Base-by-base conservation (phyloP, 805 yeast genomes). In the Candida nanaspora region DNA sequence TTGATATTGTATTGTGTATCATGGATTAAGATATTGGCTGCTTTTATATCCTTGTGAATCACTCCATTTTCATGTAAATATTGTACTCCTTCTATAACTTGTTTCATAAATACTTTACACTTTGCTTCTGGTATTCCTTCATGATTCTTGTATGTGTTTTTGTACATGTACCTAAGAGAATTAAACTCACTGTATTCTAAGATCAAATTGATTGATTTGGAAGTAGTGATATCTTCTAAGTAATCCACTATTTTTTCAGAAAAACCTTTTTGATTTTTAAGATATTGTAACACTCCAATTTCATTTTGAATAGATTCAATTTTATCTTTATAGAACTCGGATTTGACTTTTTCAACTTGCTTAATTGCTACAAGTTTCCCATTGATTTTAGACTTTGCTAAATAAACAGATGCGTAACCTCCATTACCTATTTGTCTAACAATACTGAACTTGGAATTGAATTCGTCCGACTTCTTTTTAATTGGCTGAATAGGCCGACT, bases 341-440 rank as follows among this genome's bases (percentile, higher is more conserved):
- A 6, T 18, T 36, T 25, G 11, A 8, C 13, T 13, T 84, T 68
- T n/a, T 71, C 63, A 25, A 87, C 78, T 56, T 83, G 89, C 56
- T 87, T 87, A 20, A 88, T 76, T 1, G 96, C 96, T 4, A 86
- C 84, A 2, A 78, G 70, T 40, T 78, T 80, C 6, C 77, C 76
- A 0, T 89, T 83, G 51, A 87, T 84, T 0, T 91, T 62, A 51
- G 87, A 84, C 22, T 79, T 64, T 0, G 91, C 96, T 43, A 75
- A 22, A 19, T 38, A 41, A 11, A 41, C 47, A 15, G 23, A 31
- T 7, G 23, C 33, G n/a, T 36, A 26, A 5, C 38, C 38, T 25
- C 32, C 38, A 19, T 26, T 26, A 18, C 32, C 32, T 19, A 36
- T 13, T 28, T 37, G 39, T 23, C 18, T 59, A 55, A 56, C 46